These are phyloP conservation scores for Pichia ethanolica DNA, from an alignment of 805 yeast species.

Conservation along the genomic window DNA sequence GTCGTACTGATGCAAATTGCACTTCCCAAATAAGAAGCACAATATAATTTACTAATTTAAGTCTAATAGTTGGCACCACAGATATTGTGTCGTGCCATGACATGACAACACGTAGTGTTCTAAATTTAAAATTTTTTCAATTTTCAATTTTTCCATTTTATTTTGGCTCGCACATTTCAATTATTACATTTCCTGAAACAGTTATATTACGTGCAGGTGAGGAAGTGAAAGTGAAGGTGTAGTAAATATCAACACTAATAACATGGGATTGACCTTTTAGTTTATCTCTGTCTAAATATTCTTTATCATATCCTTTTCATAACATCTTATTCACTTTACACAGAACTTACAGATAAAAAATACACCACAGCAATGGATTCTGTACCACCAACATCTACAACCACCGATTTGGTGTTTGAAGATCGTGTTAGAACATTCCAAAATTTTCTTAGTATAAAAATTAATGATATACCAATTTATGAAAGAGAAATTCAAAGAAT, in stretches of 20 bases:
- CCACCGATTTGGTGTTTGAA: slow-evolving; percentile 40
- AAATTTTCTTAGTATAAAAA: slow-evolving; percentile 64
- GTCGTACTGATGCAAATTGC: too few species aligned
- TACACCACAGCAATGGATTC: slow-evolving; percentile 15
- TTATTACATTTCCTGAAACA: slow-evolving; percentile 2
- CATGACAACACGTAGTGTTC: neutral
- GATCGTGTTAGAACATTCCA: slow-evolving; percentile 86
- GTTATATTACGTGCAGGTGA: slow-evolving; percentile 1
- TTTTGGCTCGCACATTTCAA: neutral
- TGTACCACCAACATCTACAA: slow-evolving; percentile 9
- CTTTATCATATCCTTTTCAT: too few species aligned
- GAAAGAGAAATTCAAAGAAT: slow-evolving; percentile 63
- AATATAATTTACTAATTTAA: too few species aligned
- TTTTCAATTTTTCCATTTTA: neutral
- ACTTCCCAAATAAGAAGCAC: too few species aligned
- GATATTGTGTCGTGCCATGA: neutral
- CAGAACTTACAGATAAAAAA: too few species aligned
- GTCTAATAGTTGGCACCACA: neutral
- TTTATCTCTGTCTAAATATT: too few species aligned
- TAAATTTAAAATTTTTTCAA: neutral
- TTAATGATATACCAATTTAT: slow-evolving; percentile 47
- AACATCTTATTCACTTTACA: too few species aligned
- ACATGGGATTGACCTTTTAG: too few species aligned
- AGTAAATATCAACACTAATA: neutral
- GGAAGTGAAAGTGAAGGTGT: neutral